Evolutionary conservation across 768 basidiomycete species (phyloP), one percentile per base, ranked within the genome.

Genomic region (Xerocomellus chrysenteron): DNA sequence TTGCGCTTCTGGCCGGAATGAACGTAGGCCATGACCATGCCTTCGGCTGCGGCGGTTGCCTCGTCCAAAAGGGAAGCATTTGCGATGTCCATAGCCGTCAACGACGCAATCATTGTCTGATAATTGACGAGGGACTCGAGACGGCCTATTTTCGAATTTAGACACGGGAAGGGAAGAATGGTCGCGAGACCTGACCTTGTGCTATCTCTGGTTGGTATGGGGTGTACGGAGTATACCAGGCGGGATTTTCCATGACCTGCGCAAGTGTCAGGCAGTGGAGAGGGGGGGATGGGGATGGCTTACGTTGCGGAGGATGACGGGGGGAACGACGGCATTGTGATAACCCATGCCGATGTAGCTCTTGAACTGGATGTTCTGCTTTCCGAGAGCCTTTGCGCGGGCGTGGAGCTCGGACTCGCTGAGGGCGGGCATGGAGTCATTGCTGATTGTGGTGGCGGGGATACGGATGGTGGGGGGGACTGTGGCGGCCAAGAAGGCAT

Each of bases 341-440:
- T 97, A 99, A 10, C 97, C 96, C 93, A 98, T 94, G 36, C 97
- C 97, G 68, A 98, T 99, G 73, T 94, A 98, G 67, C 87, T 95
- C 78, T 88, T 91, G 73, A 88, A 89, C 6, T 82, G 76, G 73
- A 87, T 83, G 74, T 99, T 98, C 69, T 82, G 78, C 16, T 68
- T 75, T n/a, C 86, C 94, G 11, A 98, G 75, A 62, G 81, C 81
- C 68, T 86, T 87, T 1, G 91, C 94, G 52, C 90, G 78, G 19
- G 77, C 74, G 52, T 87, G 77, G 41, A 99, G 79, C 74, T 98
- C 88, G 2, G 88, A 84, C 74, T 99, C 97, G 69, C 91, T 94
- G 57, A 92, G 78, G 2, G 87, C 79, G 5, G 84, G 80, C 50
- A 97, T 90, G 47, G 84, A 79, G 17, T 79, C 75, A 67, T 92